Evolutionary conservation across 1,139 yeast species (phyloP).

Genomic region (Torulaspora globosa): DNA sequence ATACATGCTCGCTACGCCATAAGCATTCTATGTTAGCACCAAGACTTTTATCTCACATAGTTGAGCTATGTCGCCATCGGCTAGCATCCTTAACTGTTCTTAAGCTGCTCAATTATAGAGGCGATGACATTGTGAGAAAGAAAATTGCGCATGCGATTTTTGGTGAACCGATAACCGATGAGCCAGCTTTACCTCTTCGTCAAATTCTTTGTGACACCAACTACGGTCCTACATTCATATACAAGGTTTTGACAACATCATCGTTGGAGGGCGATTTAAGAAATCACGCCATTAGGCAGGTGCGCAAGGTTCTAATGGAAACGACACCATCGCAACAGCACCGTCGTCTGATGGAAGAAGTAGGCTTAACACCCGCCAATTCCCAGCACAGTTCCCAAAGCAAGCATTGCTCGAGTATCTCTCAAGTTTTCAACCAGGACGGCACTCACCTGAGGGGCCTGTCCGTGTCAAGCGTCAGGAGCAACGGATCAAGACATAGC

Average conservation of each 20-base stretch:
- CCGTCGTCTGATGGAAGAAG: slow-evolving; percentile 87
- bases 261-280: slow-evolving; percentile 53
- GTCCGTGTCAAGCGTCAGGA: slow-evolving; percentile 34
- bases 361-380: slow-evolving; percentile 52
- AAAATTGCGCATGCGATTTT: slow-evolving; percentile 61
- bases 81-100: slow-evolving; percentile 79
- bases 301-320: slow-evolving; percentile 57
- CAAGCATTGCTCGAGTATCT: slow-evolving; percentile 31
- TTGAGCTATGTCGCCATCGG: slow-evolving; percentile 72
- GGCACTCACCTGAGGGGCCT: slow-evolving; percentile 33
- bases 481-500: slow-evolving; percentile 33
- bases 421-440: slow-evolving; percentile 29
- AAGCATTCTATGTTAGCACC: slow-evolving; percentile 55
- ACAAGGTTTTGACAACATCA: slow-evolving; percentile 71
- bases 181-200: slow-evolving; percentile 42
- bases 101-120: slow-evolving; percentile 69
- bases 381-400: slow-evolving; percentile 13
- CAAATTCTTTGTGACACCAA: slow-evolving; percentile 55
- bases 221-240: slow-evolving; percentile 82
- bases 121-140: slow-evolving; percentile 60
- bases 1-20: slow-evolving; percentile 67
- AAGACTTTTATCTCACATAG: slow-evolving; percentile 58
- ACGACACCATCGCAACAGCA: slow-evolving; percentile 66
- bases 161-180: slow-evolving; percentile 40
- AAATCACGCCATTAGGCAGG: slow-evolving; percentile 54